Percentiles rank a stretch among this genome's conserved stretches.
These are phyloP conservation scores for Microsporum canis DNA, from an alignment of 2,329 filamentous ascomycete species.

Conservation along the genomic window DNA sequence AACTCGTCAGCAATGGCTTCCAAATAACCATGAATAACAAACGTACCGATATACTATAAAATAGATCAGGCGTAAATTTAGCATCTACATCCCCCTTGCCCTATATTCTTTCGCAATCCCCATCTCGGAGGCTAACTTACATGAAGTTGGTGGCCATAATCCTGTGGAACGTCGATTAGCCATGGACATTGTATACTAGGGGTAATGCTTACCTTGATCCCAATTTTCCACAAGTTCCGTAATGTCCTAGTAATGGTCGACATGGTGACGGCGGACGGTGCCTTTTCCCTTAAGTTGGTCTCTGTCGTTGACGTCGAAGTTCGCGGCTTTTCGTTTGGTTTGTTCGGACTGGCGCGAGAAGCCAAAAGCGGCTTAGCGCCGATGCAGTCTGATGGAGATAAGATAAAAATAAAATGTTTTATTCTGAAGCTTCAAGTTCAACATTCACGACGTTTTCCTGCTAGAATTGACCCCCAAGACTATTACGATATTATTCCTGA, in stretches of 20 bases:
- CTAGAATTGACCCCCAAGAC: background rate
- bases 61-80: background rate
- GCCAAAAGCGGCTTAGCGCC: slow-evolving; percentile 14
- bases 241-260: slow-evolving; percentile 82
- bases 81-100: background rate
- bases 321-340: background rate
- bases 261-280: slow-evolving; percentile 48
- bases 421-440: background rate
- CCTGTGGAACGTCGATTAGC: slow-evolving; percentile 45
- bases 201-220: slow-evolving; percentile 59
- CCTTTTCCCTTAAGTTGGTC: slow-evolving; percentile 1
- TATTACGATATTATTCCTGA: background rate
- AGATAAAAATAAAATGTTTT: background rate
- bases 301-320: slow-evolving; percentile 7
- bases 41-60: slow-evolving; percentile 34
- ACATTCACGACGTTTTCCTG: background rate
- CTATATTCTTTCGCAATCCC: background rate
- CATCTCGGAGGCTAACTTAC: slow-evolving; percentile 36
- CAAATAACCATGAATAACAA: background rate
- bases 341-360: background rate
- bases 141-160: slow-evolving; percentile 89
- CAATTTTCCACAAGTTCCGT: slow-evolving; percentile 75
- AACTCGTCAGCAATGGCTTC: slow-evolving; percentile 10
- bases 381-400: slow-evolving; percentile 6
- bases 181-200: slow-evolving; percentile 12